phyloP scores from a whole-genome alignment of 2,329 filamentous ascomycete genomes.

The Neonectria hederae region DNA sequence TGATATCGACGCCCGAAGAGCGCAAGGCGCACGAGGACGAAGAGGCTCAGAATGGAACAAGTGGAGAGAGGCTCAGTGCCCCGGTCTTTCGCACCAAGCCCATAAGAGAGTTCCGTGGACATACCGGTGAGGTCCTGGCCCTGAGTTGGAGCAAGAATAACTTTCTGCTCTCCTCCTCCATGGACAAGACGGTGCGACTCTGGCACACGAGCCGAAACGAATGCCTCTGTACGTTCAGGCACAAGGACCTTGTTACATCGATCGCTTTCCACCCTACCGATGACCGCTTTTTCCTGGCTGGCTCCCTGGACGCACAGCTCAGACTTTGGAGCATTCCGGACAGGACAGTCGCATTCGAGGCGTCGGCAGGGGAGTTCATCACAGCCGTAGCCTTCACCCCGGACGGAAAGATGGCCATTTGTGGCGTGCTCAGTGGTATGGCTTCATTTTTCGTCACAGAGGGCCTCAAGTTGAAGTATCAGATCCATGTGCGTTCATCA shows the following conservation, averaged over 20 bases:
- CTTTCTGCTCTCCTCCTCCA: slow-evolving; percentile 92
- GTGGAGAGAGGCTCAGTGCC: slow-evolving; percentile 76
- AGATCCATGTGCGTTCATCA: slow-evolving; percentile 93
- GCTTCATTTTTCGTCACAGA: slow-evolving; percentile 95
- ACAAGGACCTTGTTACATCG: slow-evolving; percentile 93
- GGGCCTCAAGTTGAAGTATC: slow-evolving; percentile 81
- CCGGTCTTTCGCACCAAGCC: slow-evolving; percentile 89
- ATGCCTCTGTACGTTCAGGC: slow-evolving; percentile 92
- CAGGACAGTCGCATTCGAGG: slow-evolving; percentile 87
- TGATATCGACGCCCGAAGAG: slow-evolving; percentile 84
- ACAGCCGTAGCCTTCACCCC: slow-evolving; percentile 95
- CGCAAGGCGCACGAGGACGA: slow-evolving; percentile 77
- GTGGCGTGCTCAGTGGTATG: slow-evolving; percentile 84
- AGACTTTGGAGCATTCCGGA: slow-evolving; percentile 97
- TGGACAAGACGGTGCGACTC: slow-evolving; percentile 95
- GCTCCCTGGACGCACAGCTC: slow-evolving; percentile 87
- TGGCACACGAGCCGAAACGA: slow-evolving; percentile 91
- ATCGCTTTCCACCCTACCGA: slow-evolving; percentile 95
- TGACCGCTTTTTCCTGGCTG: slow-evolving; percentile 95
- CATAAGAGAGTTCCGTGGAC: slow-evolving; percentile 81
- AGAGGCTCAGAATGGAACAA: slow-evolving; percentile 44
- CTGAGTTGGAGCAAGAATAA: slow-evolving; percentile 99
- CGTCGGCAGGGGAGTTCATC: slow-evolving; percentile 83
- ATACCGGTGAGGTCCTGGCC: slow-evolving; percentile 87
- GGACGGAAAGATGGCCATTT: slow-evolving; percentile 89